Base-by-base conservation (phyloP, 345 rosid species). In the Linum tenue region DNA sequence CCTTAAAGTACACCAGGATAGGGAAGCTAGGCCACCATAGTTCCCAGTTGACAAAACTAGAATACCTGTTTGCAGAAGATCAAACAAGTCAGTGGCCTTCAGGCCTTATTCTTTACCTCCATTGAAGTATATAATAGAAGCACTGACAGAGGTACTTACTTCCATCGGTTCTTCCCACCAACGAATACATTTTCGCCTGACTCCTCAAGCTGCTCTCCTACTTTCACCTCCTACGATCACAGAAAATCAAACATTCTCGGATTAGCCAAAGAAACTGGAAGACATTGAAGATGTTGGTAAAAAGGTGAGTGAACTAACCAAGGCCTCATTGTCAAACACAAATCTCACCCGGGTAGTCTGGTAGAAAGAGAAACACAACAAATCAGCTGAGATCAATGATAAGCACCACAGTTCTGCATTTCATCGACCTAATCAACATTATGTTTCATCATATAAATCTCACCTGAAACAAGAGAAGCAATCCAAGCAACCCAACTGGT, bases 21-120 rank as follows among this genome's bases (percentile, higher is more conserved):
- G 94, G 94, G 70, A 87, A 87, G 72, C 72, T 82, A 10, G 94
- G 90, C 94, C 94, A 85, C 90, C 94, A 87, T 31, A 87, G 85
- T 71, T 87, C 94, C 94, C 94, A 87, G 51, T 87, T 87, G 74
- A 87, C 88, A 73, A 85, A 87, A 39, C 86, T 73, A 37, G 90
- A 87, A 69, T 81, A 87, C 48, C 94, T 85, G 80, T 3, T 9
- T 48, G 12, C 40, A 41, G 60, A 1, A 16, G 60, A 66, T 36
- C 31, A 59, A 39, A 9, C 38, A 53, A 17, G 40, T 76, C 6
- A 71, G 59, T 42, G 14, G 6, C 56, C n/a, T n/a, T n/a, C n/a
- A n/a, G n/a, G n/a, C n/a, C 48, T 14, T 10, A 8, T 17, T 12
- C 37, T 41, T 43, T 37, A 50, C 6, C 17, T 39, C 39, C 48